Evolutionary conservation across 2,329 filamentous ascomycete species (phyloP).

Genomic region (Lasiodiplodia sp.): DNA sequence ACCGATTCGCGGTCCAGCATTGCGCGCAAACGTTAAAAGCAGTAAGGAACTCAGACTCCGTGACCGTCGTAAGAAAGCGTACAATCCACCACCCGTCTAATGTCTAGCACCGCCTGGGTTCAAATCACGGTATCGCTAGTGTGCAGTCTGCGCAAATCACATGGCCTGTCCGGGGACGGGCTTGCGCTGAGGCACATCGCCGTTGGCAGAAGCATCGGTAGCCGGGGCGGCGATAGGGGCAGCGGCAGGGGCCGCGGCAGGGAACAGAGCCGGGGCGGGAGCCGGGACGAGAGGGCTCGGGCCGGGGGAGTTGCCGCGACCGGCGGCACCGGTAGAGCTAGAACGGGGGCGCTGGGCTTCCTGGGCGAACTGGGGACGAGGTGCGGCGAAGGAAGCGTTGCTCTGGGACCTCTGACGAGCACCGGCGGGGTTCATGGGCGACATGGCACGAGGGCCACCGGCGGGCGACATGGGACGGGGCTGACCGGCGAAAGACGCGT

Average conservation of each 20-base stretch:
- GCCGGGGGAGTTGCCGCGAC: constrained; percentile 41
- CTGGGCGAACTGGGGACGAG: constrained; percentile 34
- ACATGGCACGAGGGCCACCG: constrained; percentile 53
- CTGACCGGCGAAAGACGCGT: constrained; percentile 45
- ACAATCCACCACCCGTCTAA: constrained; percentile 17
- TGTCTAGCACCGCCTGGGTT: constrained; percentile 11
- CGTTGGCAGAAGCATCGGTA: constrained; percentile 30
- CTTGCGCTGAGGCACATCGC: constrained; percentile 51
- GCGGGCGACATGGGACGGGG: constrained; percentile 48
- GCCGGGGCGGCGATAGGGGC: background rate
- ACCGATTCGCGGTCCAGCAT: constrained; percentile 2
- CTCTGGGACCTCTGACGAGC: constrained; percentile 46
- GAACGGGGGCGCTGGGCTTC: constrained; percentile 38
- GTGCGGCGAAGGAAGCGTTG: constrained; percentile 45
- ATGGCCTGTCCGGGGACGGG: constrained; percentile 57
- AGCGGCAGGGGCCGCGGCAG: background rate
- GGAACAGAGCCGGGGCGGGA: constrained; percentile 22
- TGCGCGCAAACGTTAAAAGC: constrained; percentile 16
- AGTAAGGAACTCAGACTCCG: constrained; percentile 21
- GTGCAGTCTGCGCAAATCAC: constrained; percentile 35
- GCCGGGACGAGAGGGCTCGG: constrained; percentile 48
- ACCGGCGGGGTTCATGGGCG: constrained; percentile 42
- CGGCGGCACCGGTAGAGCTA: constrained; percentile 39
- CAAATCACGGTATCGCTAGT: constrained; percentile 5
- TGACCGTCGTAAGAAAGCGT: constrained; percentile 24